Percentiles rank a stretch among this genome's conserved stretches.
These are phyloP conservation scores for Teratosphaeria pseudoeucalypti DNA, from an alignment of 2,329 filamentous ascomycete species.

Conservation along the genomic window DNA sequence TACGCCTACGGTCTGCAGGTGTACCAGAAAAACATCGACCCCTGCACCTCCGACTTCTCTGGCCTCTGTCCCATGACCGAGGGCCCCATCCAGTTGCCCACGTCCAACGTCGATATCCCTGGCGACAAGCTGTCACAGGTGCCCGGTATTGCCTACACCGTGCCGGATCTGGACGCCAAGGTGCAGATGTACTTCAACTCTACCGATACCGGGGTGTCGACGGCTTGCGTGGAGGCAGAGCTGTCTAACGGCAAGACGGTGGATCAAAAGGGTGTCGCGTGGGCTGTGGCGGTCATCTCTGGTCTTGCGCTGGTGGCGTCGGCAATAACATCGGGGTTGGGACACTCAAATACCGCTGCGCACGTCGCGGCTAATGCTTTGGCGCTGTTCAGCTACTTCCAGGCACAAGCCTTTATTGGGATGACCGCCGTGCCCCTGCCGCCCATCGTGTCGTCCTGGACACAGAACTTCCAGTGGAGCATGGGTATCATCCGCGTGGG, in stretches of 20 bases:
- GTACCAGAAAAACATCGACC: slow-evolving; percentile 57
- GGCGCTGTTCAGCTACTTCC: slow-evolving; percentile 91
- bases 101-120: slow-evolving; percentile 47
- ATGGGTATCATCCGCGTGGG: slow-evolving; percentile 84
- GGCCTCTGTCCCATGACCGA: slow-evolving; percentile 88
- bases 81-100: slow-evolving; percentile 60
- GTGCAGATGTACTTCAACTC: slow-evolving; percentile 74
- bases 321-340: slow-evolving; percentile 77
- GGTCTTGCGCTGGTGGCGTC: slow-evolving; percentile 75
- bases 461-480: slow-evolving; percentile 95
- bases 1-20: slow-evolving; percentile 74
- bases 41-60: slow-evolving; percentile 58
- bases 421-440: slow-evolving; percentile 72
- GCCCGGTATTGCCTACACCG: slow-evolving; percentile 74
- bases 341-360: slow-evolving; percentile 86
- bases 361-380: slow-evolving; percentile 90
- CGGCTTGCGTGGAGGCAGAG: slow-evolving; percentile 79
- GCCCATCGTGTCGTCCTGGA: slow-evolving; percentile 85
- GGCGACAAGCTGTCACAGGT: slow-evolving; percentile 51
- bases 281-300: slow-evolving; percentile 79
- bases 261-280: slow-evolving; percentile 77
- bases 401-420: slow-evolving; percentile 83
- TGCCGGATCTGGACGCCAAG: slow-evolving; percentile 82
- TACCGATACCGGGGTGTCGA: slow-evolving; percentile 49
- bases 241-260: slow-evolving; percentile 90